Evolutionary conservation across 306 rosid species (phyloP).

Genomic region (Alnus rubra): DNA sequence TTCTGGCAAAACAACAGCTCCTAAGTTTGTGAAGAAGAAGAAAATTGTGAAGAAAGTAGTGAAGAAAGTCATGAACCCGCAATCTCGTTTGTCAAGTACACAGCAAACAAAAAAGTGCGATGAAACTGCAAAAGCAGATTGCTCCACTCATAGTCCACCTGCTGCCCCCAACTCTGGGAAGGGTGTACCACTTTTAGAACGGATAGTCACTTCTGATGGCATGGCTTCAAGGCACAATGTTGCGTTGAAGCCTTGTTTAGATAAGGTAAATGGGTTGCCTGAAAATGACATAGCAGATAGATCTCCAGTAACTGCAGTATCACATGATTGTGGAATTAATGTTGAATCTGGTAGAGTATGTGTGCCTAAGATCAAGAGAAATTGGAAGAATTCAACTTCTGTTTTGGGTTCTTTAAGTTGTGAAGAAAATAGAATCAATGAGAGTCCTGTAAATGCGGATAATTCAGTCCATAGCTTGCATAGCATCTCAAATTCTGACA

Average conservation of each 20-base stretch:
- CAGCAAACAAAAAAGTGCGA: slow-evolving; percentile 22
- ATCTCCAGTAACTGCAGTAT: slow-evolving; percentile 28
- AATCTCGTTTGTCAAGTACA: slow-evolving; percentile 28
- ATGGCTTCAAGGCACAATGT: slow-evolving; percentile 27
- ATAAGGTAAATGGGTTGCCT: slow-evolving; percentile 30
- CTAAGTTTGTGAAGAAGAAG: slow-evolving; percentile 60
- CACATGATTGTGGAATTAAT: slow-evolving; percentile 39
- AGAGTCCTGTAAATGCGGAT: slow-evolving; percentile 35
- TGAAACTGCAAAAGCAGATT: slow-evolving; percentile 31
- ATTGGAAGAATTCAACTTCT: slow-evolving; percentile 38
- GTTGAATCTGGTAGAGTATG: slow-evolving; percentile 32
- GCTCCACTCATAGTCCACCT: slow-evolving; percentile 20
- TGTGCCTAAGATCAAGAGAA: slow-evolving; percentile 36
- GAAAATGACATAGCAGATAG: slow-evolving; percentile 33
- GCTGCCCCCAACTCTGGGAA: slow-evolving; percentile 32
- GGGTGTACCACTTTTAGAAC: slow-evolving; percentile 30
- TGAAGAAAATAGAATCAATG: slow-evolving; percentile 35
- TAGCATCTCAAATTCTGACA: slow-evolving; percentile 27
- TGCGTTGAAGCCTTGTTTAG: slow-evolving; percentile 24
- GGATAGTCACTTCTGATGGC: slow-evolving; percentile 30
- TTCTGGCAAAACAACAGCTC: slow-evolving; percentile 32
- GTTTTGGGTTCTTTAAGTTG: slow-evolving; percentile 31
- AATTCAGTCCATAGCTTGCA: slow-evolving; percentile 35
- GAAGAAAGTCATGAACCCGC: slow-evolving; percentile 52
- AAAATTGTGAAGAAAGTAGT: slow-evolving; percentile 65